These are phyloP conservation scores for Oryza brachyantha DNA, from an alignment of 176 grass and related monocot species.

Conservation along the genomic window DNA sequence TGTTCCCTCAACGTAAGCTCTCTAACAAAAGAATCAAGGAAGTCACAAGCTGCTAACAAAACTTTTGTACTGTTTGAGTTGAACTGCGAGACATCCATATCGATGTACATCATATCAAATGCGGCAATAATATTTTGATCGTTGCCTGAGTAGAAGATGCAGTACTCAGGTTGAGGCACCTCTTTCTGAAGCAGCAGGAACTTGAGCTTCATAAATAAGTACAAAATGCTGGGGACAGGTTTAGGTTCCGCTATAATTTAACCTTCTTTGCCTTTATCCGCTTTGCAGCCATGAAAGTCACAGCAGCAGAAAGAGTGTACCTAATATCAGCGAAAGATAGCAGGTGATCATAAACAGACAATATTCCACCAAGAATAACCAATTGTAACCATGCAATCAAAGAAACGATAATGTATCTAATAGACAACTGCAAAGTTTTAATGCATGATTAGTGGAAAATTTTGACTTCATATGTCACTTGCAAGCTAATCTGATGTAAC, in stretches of 20 bases:
- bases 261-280: constrained; percentile 74
- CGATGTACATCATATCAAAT: neutral
- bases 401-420: neutral
- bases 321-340: constrained; percentile 43
- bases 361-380: neutral
- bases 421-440: neutral
- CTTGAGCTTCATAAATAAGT: neutral
- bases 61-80: constrained; percentile 5
- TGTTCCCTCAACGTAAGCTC: neutral
- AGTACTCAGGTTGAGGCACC: neutral
- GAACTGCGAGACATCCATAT: neutral
- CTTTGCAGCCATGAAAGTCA: constrained; percentile 76
- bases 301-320: constrained; percentile 94
- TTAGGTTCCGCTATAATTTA: constrained; percentile 36
- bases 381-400: neutral
- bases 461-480: neutral
- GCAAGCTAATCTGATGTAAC: neutral
- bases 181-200: neutral
- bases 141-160: neutral
- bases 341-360: constrained; percentile 8
- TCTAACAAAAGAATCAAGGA: constrained; percentile 6
- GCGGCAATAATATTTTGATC: neutral
- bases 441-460: neutral
- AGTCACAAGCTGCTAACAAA: constrained; percentile 15
- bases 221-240: neutral